Conservation (phyloP, 140 eudicot genomes). For the Ambrosia hybrid region DNA sequence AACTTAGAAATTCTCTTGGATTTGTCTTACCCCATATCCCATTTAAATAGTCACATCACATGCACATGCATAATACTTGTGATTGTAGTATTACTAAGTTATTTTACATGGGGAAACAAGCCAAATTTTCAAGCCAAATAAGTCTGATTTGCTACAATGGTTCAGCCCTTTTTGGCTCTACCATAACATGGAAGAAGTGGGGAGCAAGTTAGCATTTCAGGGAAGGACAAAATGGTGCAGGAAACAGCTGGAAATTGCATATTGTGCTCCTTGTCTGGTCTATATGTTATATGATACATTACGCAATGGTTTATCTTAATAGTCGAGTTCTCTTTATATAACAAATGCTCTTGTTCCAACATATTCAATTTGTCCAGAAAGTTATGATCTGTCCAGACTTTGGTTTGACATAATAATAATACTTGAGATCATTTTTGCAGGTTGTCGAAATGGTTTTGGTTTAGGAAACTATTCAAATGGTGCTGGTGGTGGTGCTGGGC, state of each 20-base stretch:
- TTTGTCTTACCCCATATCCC: background rate
- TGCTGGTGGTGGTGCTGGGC: slow-evolving; percentile 98
- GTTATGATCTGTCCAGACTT: too few species aligned
- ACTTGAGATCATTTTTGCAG: slow-evolving; percentile 35
- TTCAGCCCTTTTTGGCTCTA: background rate
- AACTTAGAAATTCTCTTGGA: background rate
- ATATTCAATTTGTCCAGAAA: too few species aligned
- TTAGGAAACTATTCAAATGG: slow-evolving; percentile 80
- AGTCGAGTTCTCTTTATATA: too few species aligned
- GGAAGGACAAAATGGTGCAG: background rate
- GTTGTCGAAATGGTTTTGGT: slow-evolving; percentile 86
- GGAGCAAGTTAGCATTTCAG: background rate
- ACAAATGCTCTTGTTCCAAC: too few species aligned
- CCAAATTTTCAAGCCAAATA: too few species aligned
- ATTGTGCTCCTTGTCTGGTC: background rate
- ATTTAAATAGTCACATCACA: background rate
- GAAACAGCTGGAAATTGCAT: background rate
- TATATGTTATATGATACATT: too few species aligned
- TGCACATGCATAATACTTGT: background rate
- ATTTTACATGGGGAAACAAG: background rate
- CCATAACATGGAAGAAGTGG: background rate
- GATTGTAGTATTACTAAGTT: background rate
- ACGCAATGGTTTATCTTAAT: too few species aligned
- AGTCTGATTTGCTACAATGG: background rate
- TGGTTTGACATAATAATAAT: background rate